These are phyloP conservation scores for Powellomyces hirtus DNA, from an alignment of 192 early-diverging fungal species.

Conservation along the genomic window DNA sequence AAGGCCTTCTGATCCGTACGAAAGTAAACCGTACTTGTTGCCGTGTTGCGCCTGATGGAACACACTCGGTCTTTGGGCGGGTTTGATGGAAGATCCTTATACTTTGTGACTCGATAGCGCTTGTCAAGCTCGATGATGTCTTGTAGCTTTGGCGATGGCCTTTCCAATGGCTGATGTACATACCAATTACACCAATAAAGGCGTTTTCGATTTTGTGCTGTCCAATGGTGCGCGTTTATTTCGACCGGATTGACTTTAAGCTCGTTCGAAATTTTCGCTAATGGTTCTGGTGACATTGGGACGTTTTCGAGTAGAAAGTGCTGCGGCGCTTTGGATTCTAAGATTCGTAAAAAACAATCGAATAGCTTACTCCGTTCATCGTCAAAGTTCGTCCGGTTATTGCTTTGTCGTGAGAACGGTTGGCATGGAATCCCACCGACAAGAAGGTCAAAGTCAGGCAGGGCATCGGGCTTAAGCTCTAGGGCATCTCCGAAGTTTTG, in stretches of 20 bases:
- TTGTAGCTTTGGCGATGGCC: not conserved
- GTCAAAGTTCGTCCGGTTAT: not conserved
- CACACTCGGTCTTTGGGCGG: not conserved
- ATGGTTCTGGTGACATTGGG: not conserved
- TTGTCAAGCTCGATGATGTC: slow-evolving; percentile 1
- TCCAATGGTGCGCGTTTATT: slow-evolving; percentile 5
- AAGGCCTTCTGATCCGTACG: slow-evolving; percentile 3
- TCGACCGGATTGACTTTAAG: not conserved
- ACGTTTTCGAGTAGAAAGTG: slow-evolving; percentile 10
- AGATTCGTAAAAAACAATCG: not conserved
- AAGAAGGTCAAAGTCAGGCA: slow-evolving; percentile 6
- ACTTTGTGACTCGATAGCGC: not conserved
- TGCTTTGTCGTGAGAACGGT: not conserved
- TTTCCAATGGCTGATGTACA: not conserved
- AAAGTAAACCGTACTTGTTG: not conserved
- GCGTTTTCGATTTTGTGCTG: slow-evolving; percentile 10
- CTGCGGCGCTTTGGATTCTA: slow-evolving; percentile 3
- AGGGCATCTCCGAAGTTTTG: slow-evolving; percentile 7
- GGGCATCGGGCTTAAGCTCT: not conserved
- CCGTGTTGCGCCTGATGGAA: not conserved
- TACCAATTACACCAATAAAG: slow-evolving; percentile 8
- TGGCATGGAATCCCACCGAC: slow-evolving; percentile 17
- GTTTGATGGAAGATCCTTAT: not conserved
- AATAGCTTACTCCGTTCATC: not conserved
- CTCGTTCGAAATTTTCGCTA: not conserved